phyloP scores from a whole-genome alignment of 2,329 filamentous ascomycete genomes.

The Lachnellula willkommii region DNA sequence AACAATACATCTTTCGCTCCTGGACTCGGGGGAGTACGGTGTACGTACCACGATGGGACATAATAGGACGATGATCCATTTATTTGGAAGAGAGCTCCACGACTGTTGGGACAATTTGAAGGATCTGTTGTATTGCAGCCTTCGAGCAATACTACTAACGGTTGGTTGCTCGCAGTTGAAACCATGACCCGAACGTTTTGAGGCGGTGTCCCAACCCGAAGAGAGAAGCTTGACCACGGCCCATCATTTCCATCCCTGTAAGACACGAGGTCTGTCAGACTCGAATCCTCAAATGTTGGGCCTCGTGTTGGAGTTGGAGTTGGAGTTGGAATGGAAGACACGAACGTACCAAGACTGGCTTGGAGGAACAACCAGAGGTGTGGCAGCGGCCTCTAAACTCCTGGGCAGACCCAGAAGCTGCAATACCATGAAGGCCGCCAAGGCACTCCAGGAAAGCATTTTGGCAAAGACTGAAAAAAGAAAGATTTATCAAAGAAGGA shows the following conservation, averaged over 20 bases:
- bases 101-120: conserved; percentile 32
- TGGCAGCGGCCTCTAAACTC: conserved; percentile 7
- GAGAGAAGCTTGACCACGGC: conserved; percentile 37
- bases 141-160: conserved; percentile 21
- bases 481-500: neutral
- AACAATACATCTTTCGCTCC: too few relatives aligned
- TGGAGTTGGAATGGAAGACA: neutral
- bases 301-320: neutral
- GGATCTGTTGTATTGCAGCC: conserved; percentile 15
- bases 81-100: conserved; percentile 34
- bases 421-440: conserved; percentile 7
- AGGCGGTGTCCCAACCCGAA: conserved; percentile 36
- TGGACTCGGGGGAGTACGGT: neutral
- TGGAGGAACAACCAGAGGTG: conserved; percentile 18
- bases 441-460: conserved; percentile 17
- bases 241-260: conserved; percentile 30
- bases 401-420: conserved; percentile 6
- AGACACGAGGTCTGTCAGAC: neutral
- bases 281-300: neutral
- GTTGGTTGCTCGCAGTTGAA: conserved; percentile 33
- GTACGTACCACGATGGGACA: conserved; percentile 4
- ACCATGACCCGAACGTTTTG: conserved; percentile 36
- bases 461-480: conserved; percentile 3
- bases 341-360: conserved; percentile 16
- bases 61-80: conserved; percentile 36